phyloP scores from a whole-genome alignment of 768 basidiomycete species.

The Galerina marginata region DNA sequence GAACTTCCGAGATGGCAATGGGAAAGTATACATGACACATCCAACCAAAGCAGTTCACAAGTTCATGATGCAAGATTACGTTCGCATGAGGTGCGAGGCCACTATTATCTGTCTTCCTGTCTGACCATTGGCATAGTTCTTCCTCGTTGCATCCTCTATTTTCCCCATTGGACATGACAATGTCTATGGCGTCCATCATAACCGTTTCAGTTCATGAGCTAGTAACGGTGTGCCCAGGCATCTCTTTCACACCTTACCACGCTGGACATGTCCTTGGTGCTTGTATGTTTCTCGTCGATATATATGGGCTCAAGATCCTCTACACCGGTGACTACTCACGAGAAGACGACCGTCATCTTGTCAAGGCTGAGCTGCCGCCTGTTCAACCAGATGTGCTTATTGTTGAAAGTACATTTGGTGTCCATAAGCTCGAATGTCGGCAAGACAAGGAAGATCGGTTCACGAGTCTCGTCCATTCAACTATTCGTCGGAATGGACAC shows the following conservation, averaged over 20 bases:
- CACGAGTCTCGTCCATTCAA: constrained; percentile 88
- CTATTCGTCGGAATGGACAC: constrained; percentile 91
- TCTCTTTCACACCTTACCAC: constrained; percentile 97
- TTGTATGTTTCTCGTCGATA: constrained; percentile 98
- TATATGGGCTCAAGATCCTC: constrained; percentile 92
- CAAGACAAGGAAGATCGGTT: constrained; percentile 97
- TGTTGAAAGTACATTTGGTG: constrained; percentile 97
- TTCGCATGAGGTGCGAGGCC: constrained; percentile 82
- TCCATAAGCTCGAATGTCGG: constrained; percentile 88
- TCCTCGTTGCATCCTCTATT: constrained; percentile 82
- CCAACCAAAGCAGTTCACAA: constrained; percentile 99
- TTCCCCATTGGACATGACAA: constrained; percentile 79
- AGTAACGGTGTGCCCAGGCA: constrained; percentile 89
- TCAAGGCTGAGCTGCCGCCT: constrained; percentile 95
- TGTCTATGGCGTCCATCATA: constrained; percentile 89
- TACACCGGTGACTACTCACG: constrained; percentile 99
- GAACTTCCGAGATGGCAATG: constrained; percentile 95
- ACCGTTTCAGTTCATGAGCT: constrained; percentile 93
- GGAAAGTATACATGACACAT: constrained; percentile 99
- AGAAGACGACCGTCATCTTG: constrained; percentile 97
- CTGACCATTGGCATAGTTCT: constrained; percentile 39
- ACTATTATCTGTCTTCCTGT: background rate
- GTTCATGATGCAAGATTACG: constrained; percentile 99
- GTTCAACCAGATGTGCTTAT: constrained; percentile 94
- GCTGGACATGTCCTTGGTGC: constrained; percentile 98